Evolutionary conservation across 257 asterid genomes (phyloP).

Genomic region (Eucommia ulmoides): DNA sequence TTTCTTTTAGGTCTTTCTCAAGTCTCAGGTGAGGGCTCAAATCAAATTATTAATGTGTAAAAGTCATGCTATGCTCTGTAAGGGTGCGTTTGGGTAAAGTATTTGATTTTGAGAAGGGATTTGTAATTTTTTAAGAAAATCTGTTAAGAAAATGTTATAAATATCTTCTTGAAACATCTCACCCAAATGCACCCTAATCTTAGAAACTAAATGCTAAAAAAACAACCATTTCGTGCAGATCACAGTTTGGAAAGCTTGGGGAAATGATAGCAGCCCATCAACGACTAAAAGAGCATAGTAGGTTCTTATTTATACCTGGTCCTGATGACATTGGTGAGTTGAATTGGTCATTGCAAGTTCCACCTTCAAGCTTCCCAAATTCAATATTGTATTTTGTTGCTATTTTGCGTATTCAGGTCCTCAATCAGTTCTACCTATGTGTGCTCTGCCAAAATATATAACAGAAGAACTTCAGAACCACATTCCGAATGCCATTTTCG

Average conservation of each 20-base stretch:
- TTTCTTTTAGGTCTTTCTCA: conserved; percentile 72
- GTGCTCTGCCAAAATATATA: conserved; percentile 69
- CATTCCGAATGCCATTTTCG: conserved; percentile 63
- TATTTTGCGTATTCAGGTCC: conserved; percentile 45
- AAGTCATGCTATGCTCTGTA: too few relatives aligned
- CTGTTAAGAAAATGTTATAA: too few relatives aligned
- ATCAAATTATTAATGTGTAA: conserved; percentile 12
- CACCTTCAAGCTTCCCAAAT: too few relatives aligned
- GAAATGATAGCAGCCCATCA: conserved; percentile 66
- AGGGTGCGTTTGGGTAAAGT: too few relatives aligned
- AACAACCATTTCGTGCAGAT: conserved; percentile 29
- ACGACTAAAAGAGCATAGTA: conserved; percentile 58
- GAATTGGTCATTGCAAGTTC: too few relatives aligned
- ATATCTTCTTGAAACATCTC: too few relatives aligned
- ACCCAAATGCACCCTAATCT: too few relatives aligned
- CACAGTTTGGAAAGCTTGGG: conserved; percentile 83
- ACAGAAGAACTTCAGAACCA: conserved; percentile 67
- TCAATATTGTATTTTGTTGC: too few relatives aligned
- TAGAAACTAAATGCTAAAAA: too few relatives aligned
- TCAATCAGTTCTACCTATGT: conserved; percentile 77
- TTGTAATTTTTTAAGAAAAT: too few relatives aligned
- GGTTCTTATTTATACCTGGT: conserved; percentile 91
- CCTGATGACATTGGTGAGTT: conserved; percentile 87
- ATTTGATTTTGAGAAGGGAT: too few relatives aligned
- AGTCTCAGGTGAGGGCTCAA: conserved; percentile 48